Conservation (phyloP, 306 rosid species). For the Vigna trinervia region DNA sequence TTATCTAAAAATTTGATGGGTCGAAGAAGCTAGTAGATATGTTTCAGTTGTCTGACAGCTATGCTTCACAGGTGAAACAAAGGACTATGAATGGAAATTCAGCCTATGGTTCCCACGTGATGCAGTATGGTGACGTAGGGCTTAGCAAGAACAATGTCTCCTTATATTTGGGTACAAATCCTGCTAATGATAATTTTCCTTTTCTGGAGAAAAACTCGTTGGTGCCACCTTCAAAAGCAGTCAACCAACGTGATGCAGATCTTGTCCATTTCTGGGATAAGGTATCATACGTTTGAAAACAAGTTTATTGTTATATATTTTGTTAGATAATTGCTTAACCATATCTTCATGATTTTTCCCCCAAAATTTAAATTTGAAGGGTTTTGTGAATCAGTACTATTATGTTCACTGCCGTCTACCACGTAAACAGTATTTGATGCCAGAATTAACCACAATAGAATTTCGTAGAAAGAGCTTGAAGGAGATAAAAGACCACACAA, state of each 20-base stretch:
- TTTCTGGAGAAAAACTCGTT: slow-evolving; percentile 66
- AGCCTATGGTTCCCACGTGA: slow-evolving; percentile 85
- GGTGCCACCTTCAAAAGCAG: slow-evolving; percentile 72
- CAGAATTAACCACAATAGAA: too few relatives aligned
- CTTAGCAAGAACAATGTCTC: slow-evolving; percentile 62
- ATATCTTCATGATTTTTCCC: slow-evolving; percentile 4
- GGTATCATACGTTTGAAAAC: slow-evolving; percentile 51
- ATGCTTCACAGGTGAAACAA: slow-evolving; percentile 69
- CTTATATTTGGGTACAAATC: slow-evolving; percentile 82
- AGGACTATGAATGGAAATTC: slow-evolving; percentile 75
- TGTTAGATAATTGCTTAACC: slow-evolving; percentile 30
- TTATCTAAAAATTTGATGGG: slow-evolving; percentile 23
- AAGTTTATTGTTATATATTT: slow-evolving; percentile 4
- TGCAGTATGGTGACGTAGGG: slow-evolving; percentile 87
- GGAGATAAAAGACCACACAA: too few relatives aligned
- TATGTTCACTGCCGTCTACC: too few relatives aligned
- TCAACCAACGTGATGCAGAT: slow-evolving; percentile 98
- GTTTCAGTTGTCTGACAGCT: slow-evolving; percentile 30
- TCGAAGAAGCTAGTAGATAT: not conserved
- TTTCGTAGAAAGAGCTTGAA: too few relatives aligned
- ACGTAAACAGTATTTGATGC: too few relatives aligned
- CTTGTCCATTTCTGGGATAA: slow-evolving; percentile 98
- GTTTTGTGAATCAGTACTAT: not conserved
- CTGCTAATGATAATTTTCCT: slow-evolving; percentile 88
- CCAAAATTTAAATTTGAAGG: not conserved